Evolutionary conservation across 2,329 filamentous ascomycete species (phyloP).

Genomic region (Colletotrichum sp.): DNA sequence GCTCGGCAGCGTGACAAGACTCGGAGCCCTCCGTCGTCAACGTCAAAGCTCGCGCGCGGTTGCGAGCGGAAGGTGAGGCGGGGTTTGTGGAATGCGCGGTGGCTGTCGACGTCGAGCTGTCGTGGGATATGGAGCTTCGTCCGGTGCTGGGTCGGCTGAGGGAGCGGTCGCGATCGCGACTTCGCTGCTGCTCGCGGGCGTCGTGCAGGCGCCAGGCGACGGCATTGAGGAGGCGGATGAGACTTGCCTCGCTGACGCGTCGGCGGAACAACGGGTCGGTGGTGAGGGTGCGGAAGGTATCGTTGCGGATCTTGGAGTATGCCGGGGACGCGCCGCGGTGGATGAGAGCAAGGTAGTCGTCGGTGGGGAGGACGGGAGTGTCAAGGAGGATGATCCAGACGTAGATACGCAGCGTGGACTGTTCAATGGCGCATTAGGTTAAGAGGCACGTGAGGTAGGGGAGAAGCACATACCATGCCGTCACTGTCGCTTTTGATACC

Average conservation of each 20-base stretch:
- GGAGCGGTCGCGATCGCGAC: slow-evolving; percentile 24
- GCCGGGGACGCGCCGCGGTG: slow-evolving; percentile 93
- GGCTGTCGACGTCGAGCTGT: slow-evolving; percentile 27
- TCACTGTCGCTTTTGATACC: slow-evolving; percentile 80
- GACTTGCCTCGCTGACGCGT: slow-evolving; percentile 91
- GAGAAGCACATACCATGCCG: slow-evolving; percentile 67
- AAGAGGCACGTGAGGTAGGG: not conserved
- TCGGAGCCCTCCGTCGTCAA: slow-evolving; percentile 67
- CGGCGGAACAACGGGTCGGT: slow-evolving; percentile 97
- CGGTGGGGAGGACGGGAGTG: slow-evolving; percentile 81
- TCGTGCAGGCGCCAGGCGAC: slow-evolving; percentile 94
- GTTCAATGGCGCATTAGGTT: not conserved
- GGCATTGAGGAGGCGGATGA: slow-evolving; percentile 93
- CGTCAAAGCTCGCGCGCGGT: slow-evolving; percentile 60
- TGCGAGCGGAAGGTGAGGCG: slow-evolving; percentile 49
- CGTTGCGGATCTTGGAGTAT: slow-evolving; percentile 97
- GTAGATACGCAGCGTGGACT: slow-evolving; percentile 95
- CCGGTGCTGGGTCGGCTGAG: slow-evolving; percentile 43
- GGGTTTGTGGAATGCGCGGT: slow-evolving; percentile 44
- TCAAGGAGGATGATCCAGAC: slow-evolving; percentile 95
- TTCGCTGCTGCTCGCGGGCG: slow-evolving; percentile 59
- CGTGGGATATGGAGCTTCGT: slow-evolving; percentile 35
- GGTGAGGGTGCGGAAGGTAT: slow-evolving; percentile 95
- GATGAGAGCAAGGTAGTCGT: slow-evolving; percentile 87
- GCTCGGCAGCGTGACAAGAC: slow-evolving; percentile 57